Evolutionary conservation across 352 stramenopile species (phyloP), one percentile per base, ranked within the genome.

Genomic region (Lagenidium sp.): DNA sequence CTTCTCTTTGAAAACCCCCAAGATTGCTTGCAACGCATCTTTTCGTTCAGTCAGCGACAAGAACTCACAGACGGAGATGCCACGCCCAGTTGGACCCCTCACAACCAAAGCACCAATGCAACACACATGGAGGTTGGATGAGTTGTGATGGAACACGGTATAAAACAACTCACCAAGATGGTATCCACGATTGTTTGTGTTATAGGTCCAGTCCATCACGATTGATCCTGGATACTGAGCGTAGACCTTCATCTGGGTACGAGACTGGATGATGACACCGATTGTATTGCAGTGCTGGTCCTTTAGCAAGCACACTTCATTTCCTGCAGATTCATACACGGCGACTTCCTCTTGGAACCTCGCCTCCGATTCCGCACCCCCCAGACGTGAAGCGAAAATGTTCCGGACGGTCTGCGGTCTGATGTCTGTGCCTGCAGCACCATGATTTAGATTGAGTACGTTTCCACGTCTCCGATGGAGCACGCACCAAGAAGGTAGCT

Each of bases 141-240:
- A 12, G 13, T 5, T 21, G 6, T 32, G 7, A 6, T 21, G 6
- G 24, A 28, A 13, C 6, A 29, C 12, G 4, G 13, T 21, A 24
- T 10, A 3, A 12, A 15, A 22, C 31, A 0, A 36, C 39, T 23
- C 23, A 51, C 43, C 49, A 6, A 57, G 36, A 34, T 55, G 22
- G 34, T 38, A 57, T 7, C 36, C 49, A 6, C 18, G 36, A 31
- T 37, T 47, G 28, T 57, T 57, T 6, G 49, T 57, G 16, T 51
- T 51, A 28, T 57, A 51, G 1, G 41, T 57, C 41, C 41, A 57
- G 19, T 57, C 49, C 36, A 57, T 47, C 2, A 4, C 24, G 4
- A 53, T 16, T 3, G 36, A 38, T 24, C 47, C 35, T 2, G 44
- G 26, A 24, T 15, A 41, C 12, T 6, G 2, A 11, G 2, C 1